phyloP scores from a whole-genome alignment of 768 basidiomycete species.

The Mycena venus region DNA sequence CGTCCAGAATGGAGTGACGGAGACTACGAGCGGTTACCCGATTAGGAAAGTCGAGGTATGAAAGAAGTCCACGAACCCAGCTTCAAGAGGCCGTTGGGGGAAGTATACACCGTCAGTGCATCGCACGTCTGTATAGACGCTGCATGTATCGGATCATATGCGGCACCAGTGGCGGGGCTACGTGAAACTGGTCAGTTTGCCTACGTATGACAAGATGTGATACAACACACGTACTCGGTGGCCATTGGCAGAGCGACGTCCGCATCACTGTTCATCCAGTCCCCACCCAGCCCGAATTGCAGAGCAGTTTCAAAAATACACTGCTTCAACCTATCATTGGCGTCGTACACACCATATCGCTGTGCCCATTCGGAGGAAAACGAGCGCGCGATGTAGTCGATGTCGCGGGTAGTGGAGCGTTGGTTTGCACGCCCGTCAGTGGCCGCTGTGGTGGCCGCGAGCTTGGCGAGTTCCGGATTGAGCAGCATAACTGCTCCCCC shows the following conservation, averaged over 20 bases:
- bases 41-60: background rate
- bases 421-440: constrained; percentile 47
- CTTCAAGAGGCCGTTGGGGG: constrained; percentile 62
- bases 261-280: constrained; percentile 86
- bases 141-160: constrained; percentile 73
- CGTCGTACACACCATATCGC: constrained; percentile 62
- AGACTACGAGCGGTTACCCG: constrained; percentile 51
- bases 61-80: constrained; percentile 15
- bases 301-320: constrained; percentile 71
- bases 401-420: constrained; percentile 71
- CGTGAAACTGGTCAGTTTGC: constrained; percentile 1
- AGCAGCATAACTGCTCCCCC: constrained; percentile 84
- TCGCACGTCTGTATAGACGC: constrained; percentile 68
- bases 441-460: constrained; percentile 30
- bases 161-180: constrained; percentile 38
- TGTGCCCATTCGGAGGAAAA: constrained; percentile 67
- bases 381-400: constrained; percentile 76
- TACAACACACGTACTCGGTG: constrained; percentile 61
- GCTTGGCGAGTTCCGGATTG: constrained; percentile 51
- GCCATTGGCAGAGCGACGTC: constrained; percentile 80
- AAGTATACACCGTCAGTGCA: constrained; percentile 70
- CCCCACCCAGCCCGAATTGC: constrained; percentile 64
- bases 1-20: constrained; percentile 79
- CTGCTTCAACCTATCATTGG: constrained; percentile 64
- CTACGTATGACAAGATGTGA: background rate